Evolutionary conservation across 495 filamentous ascomycete species (phyloP), one percentile per base, ranked within the genome.

Genomic region (Trichoderma orchidacearum): DNA sequence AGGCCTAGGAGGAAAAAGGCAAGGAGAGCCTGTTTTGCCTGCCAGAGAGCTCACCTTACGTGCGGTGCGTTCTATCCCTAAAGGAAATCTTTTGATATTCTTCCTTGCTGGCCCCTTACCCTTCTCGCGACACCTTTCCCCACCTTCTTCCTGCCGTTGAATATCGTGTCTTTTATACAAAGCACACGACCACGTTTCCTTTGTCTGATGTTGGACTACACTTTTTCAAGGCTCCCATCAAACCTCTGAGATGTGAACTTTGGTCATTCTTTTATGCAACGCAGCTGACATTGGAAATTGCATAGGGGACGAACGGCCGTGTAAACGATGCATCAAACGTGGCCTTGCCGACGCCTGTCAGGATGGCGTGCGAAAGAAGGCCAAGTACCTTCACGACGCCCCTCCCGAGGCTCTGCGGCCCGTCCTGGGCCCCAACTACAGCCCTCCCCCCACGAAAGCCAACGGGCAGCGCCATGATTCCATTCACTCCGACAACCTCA

Each of bases 301-400:
- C 56, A 15, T 64, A 77, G 77, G 77, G n/a, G 77, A 80, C 54
- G 90, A 98, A 67, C 79, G 93, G 61, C 93, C 93, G 51, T 98
- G 93, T 69, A 80, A 89, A 63, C 80, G 93, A 64, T 98, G 93
- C 70, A 88, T 96, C 59, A 96, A 96, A 68, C 85, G 92, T 50
- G 87, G 89, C 18, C 79, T 96, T 48, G 86, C 89, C 59, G 89
- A 95, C 67, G 80, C 79, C 35, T 98, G 93, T 67, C 89, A 95
- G 65, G 93, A 98, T 64, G 93, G 93, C 38, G 89, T 96, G 35
- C 86, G 93, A 58, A 97, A 98, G 71, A 98, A 97, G 76, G 93
- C 93, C 60, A 98, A 98, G 68, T 98, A 98, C 73, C 85, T 98
- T 51, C 91, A 96, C 70, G 93, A 96, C 74, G 90, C 92, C 27